A percentile compares a stretch with the other conserved stretches of the same genome.
Evolutionary conservation across 805 yeast species (phyloP).

Genomic region (Ogataea haglerorum): DNA sequence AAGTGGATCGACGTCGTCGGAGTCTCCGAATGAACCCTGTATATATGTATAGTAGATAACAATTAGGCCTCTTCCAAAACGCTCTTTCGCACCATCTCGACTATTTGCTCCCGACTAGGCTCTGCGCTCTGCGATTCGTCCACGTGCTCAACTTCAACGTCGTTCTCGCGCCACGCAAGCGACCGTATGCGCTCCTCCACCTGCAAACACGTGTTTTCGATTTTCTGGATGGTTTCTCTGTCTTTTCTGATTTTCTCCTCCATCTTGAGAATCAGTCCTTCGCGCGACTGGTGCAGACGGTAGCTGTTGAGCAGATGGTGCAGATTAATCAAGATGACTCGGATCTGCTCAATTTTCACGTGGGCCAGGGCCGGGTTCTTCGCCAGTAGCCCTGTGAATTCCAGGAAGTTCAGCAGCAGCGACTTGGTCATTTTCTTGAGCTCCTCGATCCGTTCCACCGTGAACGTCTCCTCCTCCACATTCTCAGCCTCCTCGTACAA

Average conservation of each 20-base stretch:
- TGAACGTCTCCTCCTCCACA: constrained; percentile 37
- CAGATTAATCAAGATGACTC: constrained; percentile 78
- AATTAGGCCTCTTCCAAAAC: not conserved
- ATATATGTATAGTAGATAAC: constrained; percentile 4
- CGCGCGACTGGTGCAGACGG: constrained; percentile 93
- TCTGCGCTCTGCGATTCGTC: not conserved
- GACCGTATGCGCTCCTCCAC: constrained; percentile 37
- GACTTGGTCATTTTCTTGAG: constrained; percentile 79
- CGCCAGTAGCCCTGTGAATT: constrained; percentile 73
- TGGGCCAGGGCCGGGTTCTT: constrained; percentile 62
- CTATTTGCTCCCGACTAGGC: not conserved
- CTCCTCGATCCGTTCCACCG: constrained; percentile 62
- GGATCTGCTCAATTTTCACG: constrained; percentile 70
- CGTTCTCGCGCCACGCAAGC: constrained; percentile 11
- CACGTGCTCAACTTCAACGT: constrained; percentile 7
- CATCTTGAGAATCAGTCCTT: constrained; percentile 74
- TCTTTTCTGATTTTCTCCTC: constrained; percentile 53
- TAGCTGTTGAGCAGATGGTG: constrained; percentile 91
- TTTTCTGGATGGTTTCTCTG: constrained; percentile 36
- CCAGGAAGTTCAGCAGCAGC: constrained; percentile 73
- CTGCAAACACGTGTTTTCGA: constrained; percentile 39
- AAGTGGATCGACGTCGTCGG: constrained; percentile 23
- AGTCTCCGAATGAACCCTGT: constrained; percentile 19
- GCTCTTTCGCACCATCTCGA: not conserved
- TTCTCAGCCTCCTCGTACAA: constrained; percentile 44